Evolutionary conservation across 192 early-diverging fungal genomes (phyloP).

Genomic region (Radiomyces spectabilis): DNA sequence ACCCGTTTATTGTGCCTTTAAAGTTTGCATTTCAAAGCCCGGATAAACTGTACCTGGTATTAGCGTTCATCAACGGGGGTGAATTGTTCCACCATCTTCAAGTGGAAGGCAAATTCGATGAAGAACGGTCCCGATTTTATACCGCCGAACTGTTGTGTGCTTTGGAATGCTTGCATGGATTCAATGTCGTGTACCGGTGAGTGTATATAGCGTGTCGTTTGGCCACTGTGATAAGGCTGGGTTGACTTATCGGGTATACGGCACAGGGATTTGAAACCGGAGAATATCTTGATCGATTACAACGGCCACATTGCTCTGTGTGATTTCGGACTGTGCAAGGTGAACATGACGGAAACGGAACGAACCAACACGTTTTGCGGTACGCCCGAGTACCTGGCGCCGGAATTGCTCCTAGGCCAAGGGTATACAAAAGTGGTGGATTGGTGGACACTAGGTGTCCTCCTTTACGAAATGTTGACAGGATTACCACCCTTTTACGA

Average conservation of each 20-base stretch:
- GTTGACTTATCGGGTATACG: not conserved
- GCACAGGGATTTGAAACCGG: constrained; percentile 84
- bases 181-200: constrained; percentile 79
- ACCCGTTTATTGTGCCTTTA: constrained; percentile 91
- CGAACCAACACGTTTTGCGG: constrained; percentile 95
- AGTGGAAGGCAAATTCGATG: constrained; percentile 79
- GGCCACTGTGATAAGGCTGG: not conserved
- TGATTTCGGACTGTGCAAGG: constrained; percentile 89
- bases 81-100: constrained; percentile 96
- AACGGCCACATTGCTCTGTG: constrained; percentile 64
- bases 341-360: constrained; percentile 90
- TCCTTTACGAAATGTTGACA: constrained; percentile 89
- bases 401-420: constrained; percentile 78
- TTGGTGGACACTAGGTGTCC: constrained; percentile 95
- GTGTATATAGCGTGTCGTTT: constrained; percentile 33
- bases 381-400: constrained; percentile 95
- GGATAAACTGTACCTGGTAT: constrained; percentile 90
- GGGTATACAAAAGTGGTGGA: constrained; percentile 92
- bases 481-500: constrained; percentile 91
- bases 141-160: constrained; percentile 88
- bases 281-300: constrained; percentile 75
- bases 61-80: constrained; percentile 94
- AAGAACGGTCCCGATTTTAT: constrained; percentile 88
- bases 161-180: constrained; percentile 86
- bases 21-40: constrained; percentile 93